A percentile compares a stretch with the other conserved stretches of the same genome.
Conservation (phyloP, 331 rosid genomes). For the Saraca asoca region DNA sequence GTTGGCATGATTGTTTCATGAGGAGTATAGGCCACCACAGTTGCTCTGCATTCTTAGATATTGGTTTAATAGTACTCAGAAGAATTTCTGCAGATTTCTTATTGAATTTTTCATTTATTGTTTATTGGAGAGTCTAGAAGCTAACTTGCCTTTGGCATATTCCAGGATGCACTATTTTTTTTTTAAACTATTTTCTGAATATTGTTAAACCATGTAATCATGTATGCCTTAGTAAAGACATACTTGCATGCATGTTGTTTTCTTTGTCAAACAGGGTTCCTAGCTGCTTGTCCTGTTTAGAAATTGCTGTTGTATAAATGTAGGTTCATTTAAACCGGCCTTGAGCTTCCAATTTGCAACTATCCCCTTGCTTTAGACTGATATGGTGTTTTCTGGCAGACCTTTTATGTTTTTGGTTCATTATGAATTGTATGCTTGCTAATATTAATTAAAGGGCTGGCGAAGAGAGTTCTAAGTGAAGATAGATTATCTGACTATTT, state of each 20-base stretch:
- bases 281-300: neutral
- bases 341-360: neutral
- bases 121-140: too few species aligned
- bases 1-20: too few species aligned
- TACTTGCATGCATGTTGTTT: neutral
- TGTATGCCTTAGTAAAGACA: neutral
- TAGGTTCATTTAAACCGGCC: constrained; percentile 1
- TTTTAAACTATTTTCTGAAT: too few species aligned
- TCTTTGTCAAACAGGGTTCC: too few species aligned
- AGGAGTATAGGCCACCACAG: too few species aligned
- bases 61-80: too few species aligned
- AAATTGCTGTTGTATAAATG: neutral
- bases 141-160: too few species aligned
- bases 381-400: constrained; percentile 6
- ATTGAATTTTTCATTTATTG: too few species aligned
- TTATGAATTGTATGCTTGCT: constrained; percentile 36
- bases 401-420: constrained; percentile 23
- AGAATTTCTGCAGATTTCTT: too few species aligned
- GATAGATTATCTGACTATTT: constrained; percentile 38
- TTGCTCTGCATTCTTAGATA: too few species aligned
- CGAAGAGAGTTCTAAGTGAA: constrained; percentile 30
- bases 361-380: constrained; percentile 2
- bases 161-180: too few species aligned
- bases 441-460: constrained; percentile 1
- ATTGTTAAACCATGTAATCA: too few species aligned